Evolutionary conservation across 257 asterid genomes (phyloP).

Genomic region (Solanum peruvianum): DNA sequence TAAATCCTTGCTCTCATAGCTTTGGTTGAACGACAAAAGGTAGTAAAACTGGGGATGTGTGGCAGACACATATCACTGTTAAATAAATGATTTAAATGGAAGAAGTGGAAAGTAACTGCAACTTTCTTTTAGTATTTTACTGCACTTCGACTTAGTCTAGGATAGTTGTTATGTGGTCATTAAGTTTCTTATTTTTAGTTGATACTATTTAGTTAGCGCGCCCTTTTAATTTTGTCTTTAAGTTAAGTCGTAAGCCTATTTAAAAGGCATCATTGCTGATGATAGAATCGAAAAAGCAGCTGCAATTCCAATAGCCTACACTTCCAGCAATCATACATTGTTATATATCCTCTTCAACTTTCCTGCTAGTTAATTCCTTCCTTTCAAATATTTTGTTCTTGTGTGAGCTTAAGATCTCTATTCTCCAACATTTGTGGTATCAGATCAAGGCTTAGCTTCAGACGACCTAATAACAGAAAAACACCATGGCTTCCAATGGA

Average conservation of each 20-base stretch:
- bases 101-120: background rate
- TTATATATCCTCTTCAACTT: no score
- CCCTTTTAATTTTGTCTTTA: background rate
- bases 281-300: no score
- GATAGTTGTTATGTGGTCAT: no score
- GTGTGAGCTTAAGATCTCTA: background rate
- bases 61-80: background rate
- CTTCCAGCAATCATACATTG: no score
- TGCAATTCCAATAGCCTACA: background rate
- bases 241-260: background rate
- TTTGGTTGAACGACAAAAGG: background rate
- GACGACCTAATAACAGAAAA: background rate
- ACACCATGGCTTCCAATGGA: background rate
- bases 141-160: no score
- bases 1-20: background rate
- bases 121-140: no score
- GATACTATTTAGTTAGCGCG: background rate
- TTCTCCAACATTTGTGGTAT: background rate
- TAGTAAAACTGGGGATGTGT: background rate
- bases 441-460: background rate
- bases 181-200: background rate
- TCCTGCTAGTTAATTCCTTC: background rate
- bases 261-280: background rate
- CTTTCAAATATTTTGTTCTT: background rate
- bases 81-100: no score